phyloP scores from a whole-genome alignment of 1,284 basidiomycete genomes.

The Thelephora terrestris region DNA sequence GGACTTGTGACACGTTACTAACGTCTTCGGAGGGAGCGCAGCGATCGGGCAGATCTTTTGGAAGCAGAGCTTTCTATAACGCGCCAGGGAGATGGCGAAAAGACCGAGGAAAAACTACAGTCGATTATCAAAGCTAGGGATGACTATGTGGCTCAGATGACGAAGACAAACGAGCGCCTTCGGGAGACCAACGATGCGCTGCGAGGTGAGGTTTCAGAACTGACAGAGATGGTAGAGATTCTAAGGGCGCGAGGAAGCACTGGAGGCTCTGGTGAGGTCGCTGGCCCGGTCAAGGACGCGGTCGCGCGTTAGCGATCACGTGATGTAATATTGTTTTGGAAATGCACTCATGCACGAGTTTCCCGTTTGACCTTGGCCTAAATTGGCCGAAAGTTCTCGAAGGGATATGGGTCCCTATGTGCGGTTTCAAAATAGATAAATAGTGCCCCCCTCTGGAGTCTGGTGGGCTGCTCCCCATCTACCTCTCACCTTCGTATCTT shows the following conservation, averaged over 20 bases:
- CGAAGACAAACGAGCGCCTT: conserved; percentile 37
- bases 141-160: conserved; percentile 35
- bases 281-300: not conserved
- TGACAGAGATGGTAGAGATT: conserved; percentile 60
- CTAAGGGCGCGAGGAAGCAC: conserved; percentile 37
- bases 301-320: not conserved
- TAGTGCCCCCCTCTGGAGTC: not conserved
- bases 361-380: conserved; percentile 7
- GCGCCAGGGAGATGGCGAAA: conserved; percentile 25
- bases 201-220: conserved; percentile 58
- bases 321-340: too few species aligned
- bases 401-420: conserved; percentile 10
- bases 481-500: not conserved
- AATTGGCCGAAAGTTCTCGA: conserved; percentile 24
- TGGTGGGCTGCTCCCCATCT: not conserved
- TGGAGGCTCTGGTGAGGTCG: not conserved
- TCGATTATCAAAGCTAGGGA: conserved; percentile 31
- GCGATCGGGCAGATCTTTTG: conserved; percentile 46
- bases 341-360: too few species aligned
- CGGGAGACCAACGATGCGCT: conserved; percentile 47
- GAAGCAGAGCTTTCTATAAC: conserved; percentile 38
- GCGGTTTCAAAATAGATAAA: conserved; percentile 3
- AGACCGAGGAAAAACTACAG: conserved; percentile 25
- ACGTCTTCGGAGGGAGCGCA: conserved; percentile 31
- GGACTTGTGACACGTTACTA: not conserved